phyloP scores from a whole-genome alignment of 2,329 filamentous ascomycete genomes.

The Aureobasidium sp. region DNA sequence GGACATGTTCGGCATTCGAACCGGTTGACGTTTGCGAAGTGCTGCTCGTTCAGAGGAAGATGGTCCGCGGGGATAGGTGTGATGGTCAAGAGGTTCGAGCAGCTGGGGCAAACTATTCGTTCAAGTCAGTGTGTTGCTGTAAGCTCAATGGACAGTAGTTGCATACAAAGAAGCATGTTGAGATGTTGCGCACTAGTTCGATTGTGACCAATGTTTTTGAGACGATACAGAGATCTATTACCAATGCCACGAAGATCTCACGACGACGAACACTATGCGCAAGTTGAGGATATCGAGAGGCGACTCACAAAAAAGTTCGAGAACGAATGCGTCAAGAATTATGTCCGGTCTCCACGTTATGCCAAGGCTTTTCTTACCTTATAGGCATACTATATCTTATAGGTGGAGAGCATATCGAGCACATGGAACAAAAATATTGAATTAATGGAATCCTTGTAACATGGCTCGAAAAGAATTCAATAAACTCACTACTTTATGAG shows the following conservation, averaged over 20 bases:
- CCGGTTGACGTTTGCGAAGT: slow-evolving; percentile 54
- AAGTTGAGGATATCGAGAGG: background rate
- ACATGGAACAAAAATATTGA: background rate
- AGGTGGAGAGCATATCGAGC: background rate
- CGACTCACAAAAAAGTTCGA: slow-evolving; percentile 1
- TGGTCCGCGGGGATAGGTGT: slow-evolving; percentile 39
- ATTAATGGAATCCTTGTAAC: background rate
- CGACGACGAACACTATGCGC: background rate
- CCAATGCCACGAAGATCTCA: background rate
- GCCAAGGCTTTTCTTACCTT: background rate
- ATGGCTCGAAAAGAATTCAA: background rate
- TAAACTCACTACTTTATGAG: background rate
- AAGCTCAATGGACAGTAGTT: background rate
- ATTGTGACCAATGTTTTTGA: too few species aligned
- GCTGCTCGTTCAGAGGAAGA: slow-evolving; percentile 31
- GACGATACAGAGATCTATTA: background rate
- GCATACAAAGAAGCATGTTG: slow-evolving; percentile 60
- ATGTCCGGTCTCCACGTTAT: background rate
- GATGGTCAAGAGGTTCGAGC: slow-evolving; percentile 77
- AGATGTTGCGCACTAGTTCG: background rate
- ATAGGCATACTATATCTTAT: background rate
- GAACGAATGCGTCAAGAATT: background rate
- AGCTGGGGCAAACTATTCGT: slow-evolving; percentile 66
- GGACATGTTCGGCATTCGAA: slow-evolving; percentile 95
- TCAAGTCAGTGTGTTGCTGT: background rate